These are phyloP conservation scores for Fusarium temperatum DNA, from an alignment of 2,329 filamentous ascomycete species.

Conservation along the genomic window DNA sequence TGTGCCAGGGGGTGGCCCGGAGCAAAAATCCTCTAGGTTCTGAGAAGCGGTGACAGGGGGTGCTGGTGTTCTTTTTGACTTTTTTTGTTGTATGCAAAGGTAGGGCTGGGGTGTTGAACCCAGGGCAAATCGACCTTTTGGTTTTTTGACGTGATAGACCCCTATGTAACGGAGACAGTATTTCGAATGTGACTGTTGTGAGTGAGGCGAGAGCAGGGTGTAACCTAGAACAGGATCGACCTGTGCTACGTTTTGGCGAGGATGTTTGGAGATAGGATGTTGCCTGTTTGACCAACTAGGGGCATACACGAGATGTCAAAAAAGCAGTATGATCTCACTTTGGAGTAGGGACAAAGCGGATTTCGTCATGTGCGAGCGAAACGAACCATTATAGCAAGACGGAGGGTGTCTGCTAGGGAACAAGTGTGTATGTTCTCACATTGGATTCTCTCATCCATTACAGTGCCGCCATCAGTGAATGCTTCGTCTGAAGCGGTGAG, in stretches of 20 bases:
- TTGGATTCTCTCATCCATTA: not conserved
- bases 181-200: not conserved
- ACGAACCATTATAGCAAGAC: not conserved
- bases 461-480: not conserved
- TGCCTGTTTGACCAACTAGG: slow-evolving; percentile 14
- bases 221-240: slow-evolving; percentile 23
- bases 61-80: not conserved
- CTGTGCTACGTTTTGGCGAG: slow-evolving; percentile 10
- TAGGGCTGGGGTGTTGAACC: slow-evolving; percentile 9
- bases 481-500: slow-evolving; percentile 26
- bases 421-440: not conserved
- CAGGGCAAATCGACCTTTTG: not conserved
- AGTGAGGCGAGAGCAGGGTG: slow-evolving; percentile 29
- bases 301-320: slow-evolving; percentile 11
- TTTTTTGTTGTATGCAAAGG: not conserved
- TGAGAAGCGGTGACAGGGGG: slow-evolving; percentile 26
- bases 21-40: slow-evolving; percentile 7
- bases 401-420: not conserved
- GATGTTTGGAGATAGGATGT: slow-evolving; percentile 3
- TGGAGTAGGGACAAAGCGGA: slow-evolving; percentile 10
- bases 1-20: slow-evolving; percentile 1
- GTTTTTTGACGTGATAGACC: slow-evolving; percentile 20
- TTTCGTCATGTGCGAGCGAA: slow-evolving; percentile 15
- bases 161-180: not conserved
- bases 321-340: slow-evolving; percentile 21